Evolutionary conservation across 768 basidiomycete genomes (phyloP), one percentile per base, ranked within the genome.

Genomic region (Mycena venus): DNA sequence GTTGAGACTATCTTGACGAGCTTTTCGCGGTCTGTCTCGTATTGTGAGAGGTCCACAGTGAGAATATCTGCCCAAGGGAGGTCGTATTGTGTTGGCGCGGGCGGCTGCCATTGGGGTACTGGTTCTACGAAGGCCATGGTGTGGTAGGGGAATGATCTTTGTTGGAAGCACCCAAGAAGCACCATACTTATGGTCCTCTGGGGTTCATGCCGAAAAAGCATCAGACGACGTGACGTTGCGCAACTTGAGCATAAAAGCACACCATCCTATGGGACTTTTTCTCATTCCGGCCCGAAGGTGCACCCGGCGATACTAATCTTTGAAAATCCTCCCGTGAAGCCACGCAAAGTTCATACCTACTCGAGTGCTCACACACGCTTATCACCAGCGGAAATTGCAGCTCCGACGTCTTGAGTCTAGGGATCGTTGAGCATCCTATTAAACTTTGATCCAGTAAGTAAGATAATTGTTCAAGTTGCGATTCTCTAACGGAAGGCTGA

Each of bases 51-150:
- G 71, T 84, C 84, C 23, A 85, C 83, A 9, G 84, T 84, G 68
- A 84, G 77, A 38, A 85, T 83, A 58, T 84, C 80, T 11, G 83
- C 83, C 82, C 82, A 83, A 44, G 83, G 81, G 12, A 83, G 68
- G 0, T 80, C 72, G 51, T 81, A 73, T 31, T 74, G 68, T 3
- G 82, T 82, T 21, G 76, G 63, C 27, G 72, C 49, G 4, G 81
- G 82, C 14, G 77, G 40, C 4, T 58, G 69, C 82, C 81, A 84
- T 42, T 73, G 67, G 32, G 81, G 78, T 17, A 81, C 66, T 40
- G 56, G 40, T 34, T 31, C 15, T 17, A 6, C 2, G 47, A 25
- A 10, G 19, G 21, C 32, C 23, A 9, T 31, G 3, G 10, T 17
- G 34, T 17, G 29, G 27, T 10, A 11, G 40, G 44, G 32, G 56